A percentile compares a stretch with the other conserved stretches of the same genome.
Conservation (phyloP, 139 green algal species). For the Chlamydomonas urium region DNA sequence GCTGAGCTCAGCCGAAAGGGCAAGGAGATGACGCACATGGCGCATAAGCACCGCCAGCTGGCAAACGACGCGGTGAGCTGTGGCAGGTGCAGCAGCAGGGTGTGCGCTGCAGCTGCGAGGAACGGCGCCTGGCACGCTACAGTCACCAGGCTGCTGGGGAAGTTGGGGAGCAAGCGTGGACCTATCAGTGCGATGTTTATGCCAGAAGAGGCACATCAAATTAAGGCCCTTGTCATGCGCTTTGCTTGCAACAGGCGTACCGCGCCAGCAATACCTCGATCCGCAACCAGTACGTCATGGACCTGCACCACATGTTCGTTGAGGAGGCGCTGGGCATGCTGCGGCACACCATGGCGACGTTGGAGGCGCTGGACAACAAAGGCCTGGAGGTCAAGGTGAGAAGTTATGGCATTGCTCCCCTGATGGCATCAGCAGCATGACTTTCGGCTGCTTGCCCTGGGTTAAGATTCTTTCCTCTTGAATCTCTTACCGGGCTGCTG, state of each 20-base stretch:
- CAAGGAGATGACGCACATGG: conserved; percentile 12
- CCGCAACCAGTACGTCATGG: conserved; percentile 19
- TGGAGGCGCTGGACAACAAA: conserved; percentile 10
- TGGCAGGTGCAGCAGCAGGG: no score
- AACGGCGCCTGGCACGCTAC: no score
- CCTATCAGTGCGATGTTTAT: no score
- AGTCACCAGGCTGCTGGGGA: no score
- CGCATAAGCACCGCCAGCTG: conserved; percentile 2
- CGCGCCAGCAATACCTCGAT: conserved; percentile 14
- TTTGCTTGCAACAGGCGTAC: conserved; percentile 15
- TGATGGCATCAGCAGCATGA: not conserved
- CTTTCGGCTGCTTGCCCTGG: not conserved
- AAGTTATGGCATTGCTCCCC: not conserved
- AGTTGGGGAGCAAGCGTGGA: no score
- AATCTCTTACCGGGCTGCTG: not conserved
- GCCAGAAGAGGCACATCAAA: no score
- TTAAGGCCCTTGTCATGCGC: not conserved
- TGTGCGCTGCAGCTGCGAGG: no score
- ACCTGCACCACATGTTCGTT: conserved; percentile 27
- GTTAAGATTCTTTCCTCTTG: not conserved
- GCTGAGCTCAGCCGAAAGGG: conserved; percentile 11
- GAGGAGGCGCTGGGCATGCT: conserved; percentile 22
- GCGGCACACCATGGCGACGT: not conserved
- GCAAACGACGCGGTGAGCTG: conserved; percentile 7
- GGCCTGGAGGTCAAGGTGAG: not conserved